Evolutionary conservation across 2,329 filamentous ascomycete genomes (phyloP), one percentile per base, ranked within the genome.

Genomic region (Botrytis aclada): DNA sequence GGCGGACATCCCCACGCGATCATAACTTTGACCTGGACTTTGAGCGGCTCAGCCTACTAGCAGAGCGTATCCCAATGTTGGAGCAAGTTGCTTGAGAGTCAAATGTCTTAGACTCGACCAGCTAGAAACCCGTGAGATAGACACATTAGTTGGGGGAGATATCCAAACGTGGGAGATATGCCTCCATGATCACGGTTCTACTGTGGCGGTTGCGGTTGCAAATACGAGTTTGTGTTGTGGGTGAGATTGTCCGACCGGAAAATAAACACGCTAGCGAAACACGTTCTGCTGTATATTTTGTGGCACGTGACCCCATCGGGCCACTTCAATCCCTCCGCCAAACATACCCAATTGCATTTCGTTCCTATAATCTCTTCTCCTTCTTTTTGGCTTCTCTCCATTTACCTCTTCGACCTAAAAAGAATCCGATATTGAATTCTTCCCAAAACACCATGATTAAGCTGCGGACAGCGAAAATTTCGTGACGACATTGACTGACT

Each of bases 1-100:
- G 70, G 65, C 70, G 70, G 70, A 72, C 70, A 72, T 72, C 70
- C 70, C 70, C 70, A 72, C 70, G 70, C 63, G 54, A 43, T 22
- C 51, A 65, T 61, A 29, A 47, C 25, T 41, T 32, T 22, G 22
- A 22, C 18, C 29, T 72, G 20, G 39, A 66, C 6, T 43, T 43
- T 61, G 70, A 72, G 54, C 51, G 66, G 39, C 51, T 54, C 70
- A 60, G 70, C 70, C 63, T 61, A 39, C 51, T 56, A 47, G 39
- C 45, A n/a, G 51, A 72, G 37, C 32, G 39, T n/a, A 32, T 41
- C 37, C 51, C 25, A 61, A 32, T 47, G 64, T 61, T 54, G 41
- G 39, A 69, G 32, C 32, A 60, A 25, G 62, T 69, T 51, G 34
- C 29, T 25, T 69, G 54, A 43, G 47, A 43, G 29, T 34, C 34